Evolutionary conservation across 768 basidiomycete species (phyloP).

Genomic region (Boletus pseudopeckii): DNA sequence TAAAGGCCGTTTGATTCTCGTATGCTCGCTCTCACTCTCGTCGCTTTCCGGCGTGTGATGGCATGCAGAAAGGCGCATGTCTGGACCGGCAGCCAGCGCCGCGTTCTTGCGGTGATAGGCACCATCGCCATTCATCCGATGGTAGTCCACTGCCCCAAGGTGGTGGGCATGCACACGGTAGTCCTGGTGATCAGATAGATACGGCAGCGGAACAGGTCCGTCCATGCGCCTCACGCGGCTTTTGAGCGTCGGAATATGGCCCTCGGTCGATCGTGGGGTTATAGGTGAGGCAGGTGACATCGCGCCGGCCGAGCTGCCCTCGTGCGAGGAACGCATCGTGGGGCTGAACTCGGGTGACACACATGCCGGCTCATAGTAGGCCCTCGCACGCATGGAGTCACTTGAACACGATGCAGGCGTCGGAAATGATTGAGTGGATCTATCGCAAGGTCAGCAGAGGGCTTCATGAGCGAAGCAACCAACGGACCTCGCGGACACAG

Average conservation of each 20-base stretch:
- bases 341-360: slow-evolving; percentile 19
- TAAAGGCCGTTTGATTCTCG: slow-evolving; percentile 34
- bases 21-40: slow-evolving; percentile 38
- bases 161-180: slow-evolving; percentile 13
- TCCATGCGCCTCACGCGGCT: slow-evolving; percentile 9
- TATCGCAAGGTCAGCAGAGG: slow-evolving; percentile 7
- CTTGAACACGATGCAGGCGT: slow-evolving; percentile 25
- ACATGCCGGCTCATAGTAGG: slow-evolving; percentile 14
- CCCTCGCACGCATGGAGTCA: slow-evolving; percentile 16
- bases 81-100: slow-evolving; percentile 21
- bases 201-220: slow-evolving; percentile 8
- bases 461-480: neutral
- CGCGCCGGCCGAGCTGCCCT: slow-evolving; percentile 46
- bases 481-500: slow-evolving; percentile 37
- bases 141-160: slow-evolving; percentile 7
- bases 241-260: slow-evolving; percentile 11
- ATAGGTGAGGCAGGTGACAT: slow-evolving; percentile 50
- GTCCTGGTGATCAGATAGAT: slow-evolving; percentile 11
- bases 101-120: slow-evolving; percentile 14
- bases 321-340: slow-evolving; percentile 36
- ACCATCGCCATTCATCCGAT: slow-evolving; percentile 4
- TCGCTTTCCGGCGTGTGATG: slow-evolving; percentile 28
- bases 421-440: slow-evolving; percentile 18
- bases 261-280: slow-evolving; percentile 47
- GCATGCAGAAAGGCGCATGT: slow-evolving; percentile 22